Evolutionary conservation across 2,329 filamentous ascomycete species (phyloP), one percentile per base, ranked within the genome.

Genomic region (Diaporthe ilicicola): DNA sequence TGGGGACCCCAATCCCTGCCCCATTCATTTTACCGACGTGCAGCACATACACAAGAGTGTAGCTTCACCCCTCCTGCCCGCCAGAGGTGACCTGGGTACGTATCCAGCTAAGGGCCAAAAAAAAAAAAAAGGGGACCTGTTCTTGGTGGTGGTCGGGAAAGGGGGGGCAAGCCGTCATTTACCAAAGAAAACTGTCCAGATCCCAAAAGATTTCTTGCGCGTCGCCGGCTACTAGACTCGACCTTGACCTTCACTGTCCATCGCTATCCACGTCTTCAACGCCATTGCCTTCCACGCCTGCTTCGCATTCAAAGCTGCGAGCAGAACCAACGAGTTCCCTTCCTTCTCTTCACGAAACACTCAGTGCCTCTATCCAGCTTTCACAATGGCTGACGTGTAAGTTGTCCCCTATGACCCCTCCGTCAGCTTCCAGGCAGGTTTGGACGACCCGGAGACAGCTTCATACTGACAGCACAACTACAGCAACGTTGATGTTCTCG

Each of bases 401-500:
- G 73, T 73, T 32, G n/a, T 29, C 39, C 48, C 34, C 37, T 64
- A 22, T 51, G 34, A 29, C 50, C 22, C 53, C 55, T 64, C 59
- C 56, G 42, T 54, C 42, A 17, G 50, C 37, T 39, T 34, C 51
- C n/a, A 19, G 24, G 29, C 44, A 12, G 29, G 22, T 29, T 15
- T 42, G 19, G 22, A 51, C n/a, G 37, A 48, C 29, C 29, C 2
- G 24, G 1, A 29, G 4, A 37, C 22, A 39, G 42, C 65, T 29
- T 9, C 44, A 39, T n/a, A 42, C 72, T 76, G 61, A 76, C 72
- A 29, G 5, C 55, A 61, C 8, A 39, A 54, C 22, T 71, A 17
- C 83, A 97, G 94, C 83, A 92, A 94, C 80, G 94, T 98, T 82
- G 96, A 99, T 85, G 93, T 99, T 77, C 94, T 99, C 81, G 91